Conservation (phyloP, 2,329 filamentous ascomycete species). For the Xylaria sp. region DNA sequence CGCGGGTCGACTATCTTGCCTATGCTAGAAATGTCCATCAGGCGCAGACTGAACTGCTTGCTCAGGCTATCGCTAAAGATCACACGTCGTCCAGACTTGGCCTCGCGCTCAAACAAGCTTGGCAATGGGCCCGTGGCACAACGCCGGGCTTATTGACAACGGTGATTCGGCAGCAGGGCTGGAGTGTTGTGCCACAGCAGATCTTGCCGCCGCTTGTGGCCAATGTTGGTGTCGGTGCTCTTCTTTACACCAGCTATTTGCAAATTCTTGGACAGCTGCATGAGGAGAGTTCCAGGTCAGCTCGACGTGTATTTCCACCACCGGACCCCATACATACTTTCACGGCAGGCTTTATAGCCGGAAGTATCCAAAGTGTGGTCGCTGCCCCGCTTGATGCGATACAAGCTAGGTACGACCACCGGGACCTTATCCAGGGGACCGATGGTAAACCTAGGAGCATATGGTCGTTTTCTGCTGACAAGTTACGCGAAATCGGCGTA, state of each 20-base stretch:
- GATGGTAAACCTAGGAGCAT: constrained; percentile 67
- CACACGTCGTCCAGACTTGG: constrained; percentile 50
- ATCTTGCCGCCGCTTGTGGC: constrained; percentile 80
- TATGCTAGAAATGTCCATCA: constrained; percentile 67
- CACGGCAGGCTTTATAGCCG: constrained; percentile 75
- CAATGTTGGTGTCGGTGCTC: constrained; percentile 78
- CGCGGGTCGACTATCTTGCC: constrained; percentile 83
- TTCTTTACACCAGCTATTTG: constrained; percentile 81
- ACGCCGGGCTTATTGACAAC: constrained; percentile 76
- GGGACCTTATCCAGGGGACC: constrained; percentile 58
- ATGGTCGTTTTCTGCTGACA: constrained; percentile 76
- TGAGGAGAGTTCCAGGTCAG: constrained; percentile 67
- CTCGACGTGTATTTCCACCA: constrained; percentile 76
- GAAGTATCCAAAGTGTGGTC: constrained; percentile 74
- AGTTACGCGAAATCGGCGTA: constrained; percentile 76
- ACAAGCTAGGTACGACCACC: constrained; percentile 76
- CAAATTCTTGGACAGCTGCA: constrained; percentile 75
- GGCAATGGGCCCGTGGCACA: constrained; percentile 68
- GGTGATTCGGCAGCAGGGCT: constrained; percentile 76
- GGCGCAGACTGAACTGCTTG: constrained; percentile 55
- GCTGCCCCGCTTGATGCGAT: constrained; percentile 82
- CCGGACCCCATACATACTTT: constrained; percentile 73
- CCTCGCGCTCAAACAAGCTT: constrained; percentile 55
- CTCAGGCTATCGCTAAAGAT: constrained; percentile 53
- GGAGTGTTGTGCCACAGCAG: constrained; percentile 79